phyloP scores from a whole-genome alignment of 2,329 filamentous ascomycete species.

The Hymenoscyphus salicellus region DNA sequence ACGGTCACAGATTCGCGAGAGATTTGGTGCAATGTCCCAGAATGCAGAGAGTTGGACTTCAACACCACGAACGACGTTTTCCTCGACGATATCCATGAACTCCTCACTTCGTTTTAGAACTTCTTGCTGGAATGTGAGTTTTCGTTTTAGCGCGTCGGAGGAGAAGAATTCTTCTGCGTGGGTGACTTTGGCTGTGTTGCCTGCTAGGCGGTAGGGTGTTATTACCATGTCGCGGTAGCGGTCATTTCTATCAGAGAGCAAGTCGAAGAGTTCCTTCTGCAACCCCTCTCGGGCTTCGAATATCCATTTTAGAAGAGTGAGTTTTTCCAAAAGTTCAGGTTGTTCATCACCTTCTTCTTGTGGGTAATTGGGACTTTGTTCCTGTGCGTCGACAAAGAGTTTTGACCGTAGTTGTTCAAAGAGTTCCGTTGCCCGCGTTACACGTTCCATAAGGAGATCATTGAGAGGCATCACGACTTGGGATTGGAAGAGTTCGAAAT shows the following conservation, averaged over 20 bases:
- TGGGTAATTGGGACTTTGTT: constrained; percentile 68
- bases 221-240: constrained; percentile 83
- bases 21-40: constrained; percentile 91
- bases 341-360: constrained; percentile 95
- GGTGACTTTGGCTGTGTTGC: constrained; percentile 74
- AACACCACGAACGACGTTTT: constrained; percentile 81
- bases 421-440: constrained; percentile 69
- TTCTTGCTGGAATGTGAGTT: constrained; percentile 67
- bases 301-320: constrained; percentile 94
- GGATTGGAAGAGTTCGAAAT: constrained; percentile 82
- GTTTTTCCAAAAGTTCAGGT: constrained; percentile 88
- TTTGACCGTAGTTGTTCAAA: constrained; percentile 72
- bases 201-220: constrained; percentile 71
- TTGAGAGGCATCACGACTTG: constrained; percentile 82
- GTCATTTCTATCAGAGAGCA: constrained; percentile 80
- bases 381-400: constrained; percentile 68
- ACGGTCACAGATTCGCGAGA: constrained; percentile 74
- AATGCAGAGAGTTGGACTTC: constrained; percentile 91
- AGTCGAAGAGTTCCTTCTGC: constrained; percentile 79
- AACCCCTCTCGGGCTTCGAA: constrained; percentile 90
- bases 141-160: constrained; percentile 71
- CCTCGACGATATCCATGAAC: constrained; percentile 75
- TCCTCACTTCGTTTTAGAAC: constrained; percentile 70
- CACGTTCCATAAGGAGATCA: constrained; percentile 71
- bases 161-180: constrained; percentile 80